Base-by-base conservation (phyloP, 495 filamentous ascomycete species). In the Alectoria sarmentosa region DNA sequence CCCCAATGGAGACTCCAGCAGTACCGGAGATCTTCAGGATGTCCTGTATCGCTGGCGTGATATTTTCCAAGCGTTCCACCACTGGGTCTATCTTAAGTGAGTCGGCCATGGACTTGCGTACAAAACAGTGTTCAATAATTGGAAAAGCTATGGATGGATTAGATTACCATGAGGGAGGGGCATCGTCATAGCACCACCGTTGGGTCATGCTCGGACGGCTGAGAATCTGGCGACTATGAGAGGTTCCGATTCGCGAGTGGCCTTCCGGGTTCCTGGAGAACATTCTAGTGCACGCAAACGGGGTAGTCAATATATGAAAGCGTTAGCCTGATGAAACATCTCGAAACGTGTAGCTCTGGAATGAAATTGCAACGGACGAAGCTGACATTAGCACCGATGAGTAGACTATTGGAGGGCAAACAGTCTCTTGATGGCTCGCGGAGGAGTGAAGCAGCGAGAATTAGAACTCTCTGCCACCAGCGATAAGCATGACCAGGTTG, bases 1-100 rank as follows among this genome's bases (percentile, higher is more conserved):
- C 62, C 11, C 73, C 72, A 30, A 72, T 59, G 21, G 69, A 65
- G n/a, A 67, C 67, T 5, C 68, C 71, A 17, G 73, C 68, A 23
- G 62, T 65, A 21, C 66, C 66, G 9, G 66, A 60, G n/a, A 67
- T 61, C 8, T 66, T 55, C 32, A 63, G 64, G 59, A 73, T 69
- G 30, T 67, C 46, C 4, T 32, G n/a, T 15, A 65, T 56, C 9
- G 19, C 38, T 13, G 39, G 39, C 23, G 30, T 42, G 15, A 54
- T n/a, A 15, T 14, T 13, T 23, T 63, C 5, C 28, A 63, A 28
- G 15, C 61, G 61, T 7, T 63, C 44, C 11, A n/a, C n/a, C n/a
- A n/a, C n/a, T n/a, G n/a, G n/a, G n/a, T n/a, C n/a, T n/a, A n/a
- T n/a, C n/a, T n/a, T n/a, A n/a, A n/a, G n/a, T n/a, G n/a, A n/a